Conservation (phyloP, 352 stramenopile species). For the Globisporangium barbulae region DNA sequence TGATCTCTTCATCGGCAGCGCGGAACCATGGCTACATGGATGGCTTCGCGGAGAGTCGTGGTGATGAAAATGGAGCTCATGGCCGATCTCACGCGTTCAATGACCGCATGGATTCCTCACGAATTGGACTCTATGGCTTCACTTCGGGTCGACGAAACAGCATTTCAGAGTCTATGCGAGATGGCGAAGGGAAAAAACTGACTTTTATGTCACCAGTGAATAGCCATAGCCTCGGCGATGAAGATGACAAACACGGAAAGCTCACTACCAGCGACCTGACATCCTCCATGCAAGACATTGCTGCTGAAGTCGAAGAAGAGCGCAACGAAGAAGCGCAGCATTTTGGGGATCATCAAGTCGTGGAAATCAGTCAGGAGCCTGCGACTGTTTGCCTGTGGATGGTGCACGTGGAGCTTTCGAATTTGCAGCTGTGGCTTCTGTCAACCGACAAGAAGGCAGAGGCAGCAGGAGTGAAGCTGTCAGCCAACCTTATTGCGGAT, state of each 20-base stretch:
- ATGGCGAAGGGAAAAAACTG: constrained; percentile 5
- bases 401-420: constrained; percentile 39
- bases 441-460: constrained; percentile 61
- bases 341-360: not conserved
- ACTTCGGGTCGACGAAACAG: constrained; percentile 37
- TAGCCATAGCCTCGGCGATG: not conserved
- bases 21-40: constrained; percentile 29
- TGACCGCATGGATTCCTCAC: constrained; percentile 8
- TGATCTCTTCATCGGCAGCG: constrained; percentile 23
- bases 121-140: not conserved
- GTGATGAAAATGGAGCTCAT: not conserved
- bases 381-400: constrained; percentile 23
- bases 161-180: constrained; percentile 24
- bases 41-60: constrained; percentile 21
- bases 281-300: constrained; percentile 3
- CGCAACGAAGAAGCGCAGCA: not conserved
- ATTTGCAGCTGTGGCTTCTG: constrained; percentile 65
- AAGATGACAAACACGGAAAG: constrained; percentile 7
- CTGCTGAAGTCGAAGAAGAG: not conserved
- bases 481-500: constrained; percentile 20
- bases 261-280: constrained; percentile 11
- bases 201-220: constrained; percentile 8
- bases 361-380: not conserved
- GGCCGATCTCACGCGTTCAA: constrained; percentile 1
- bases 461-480: constrained; percentile 50